A percentile compares a stretch with the other conserved stretches of the same genome.
These are phyloP conservation scores for Apiosordaria backusii DNA, from an alignment of 495 filamentous ascomycete genomes.

Conservation along the genomic window DNA sequence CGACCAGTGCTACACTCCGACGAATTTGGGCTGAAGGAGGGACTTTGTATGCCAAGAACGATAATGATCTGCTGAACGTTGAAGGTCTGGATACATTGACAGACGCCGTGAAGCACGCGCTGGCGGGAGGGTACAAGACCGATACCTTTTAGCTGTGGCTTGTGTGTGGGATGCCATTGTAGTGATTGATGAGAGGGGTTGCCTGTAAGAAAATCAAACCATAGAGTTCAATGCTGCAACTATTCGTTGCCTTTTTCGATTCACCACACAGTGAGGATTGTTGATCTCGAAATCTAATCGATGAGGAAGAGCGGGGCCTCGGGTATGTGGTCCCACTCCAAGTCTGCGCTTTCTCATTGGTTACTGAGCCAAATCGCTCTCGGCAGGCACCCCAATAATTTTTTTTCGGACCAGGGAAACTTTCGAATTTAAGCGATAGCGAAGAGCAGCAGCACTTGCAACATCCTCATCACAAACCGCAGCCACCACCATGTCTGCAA, in stretches of 20 bases:
- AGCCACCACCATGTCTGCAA: conserved; percentile 23
- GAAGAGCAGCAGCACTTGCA: not conserved
- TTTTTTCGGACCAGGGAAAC: conserved; percentile 12
- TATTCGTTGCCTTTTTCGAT: not conserved
- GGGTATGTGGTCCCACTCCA: not conserved
- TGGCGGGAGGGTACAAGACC: conserved; percentile 34
- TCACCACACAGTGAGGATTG: not conserved
- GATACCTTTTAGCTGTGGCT: conserved; percentile 27
- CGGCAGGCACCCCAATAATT: conserved; percentile 19
- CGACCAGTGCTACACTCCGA: conserved; percentile 56
- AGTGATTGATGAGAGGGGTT: not conserved
- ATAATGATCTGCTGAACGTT: conserved; percentile 56
- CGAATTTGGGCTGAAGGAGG: conserved; percentile 71
- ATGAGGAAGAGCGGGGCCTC: not conserved
- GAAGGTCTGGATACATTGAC: conserved; percentile 49
- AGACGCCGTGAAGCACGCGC: conserved; percentile 40
- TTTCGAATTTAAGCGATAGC: not conserved
- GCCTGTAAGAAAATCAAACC: too few relatives aligned
- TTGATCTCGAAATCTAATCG: not conserved
- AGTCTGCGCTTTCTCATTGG: conserved; percentile 4
- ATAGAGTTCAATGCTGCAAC: not conserved
- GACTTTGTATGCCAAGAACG: conserved; percentile 63
- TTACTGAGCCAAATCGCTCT: not conserved
- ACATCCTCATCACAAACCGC: not conserved
- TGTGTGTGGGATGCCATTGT: not conserved